These are phyloP conservation scores for Mycothermus thermophilus DNA, from an alignment of 495 filamentous ascomycete species.

Conservation along the genomic window DNA sequence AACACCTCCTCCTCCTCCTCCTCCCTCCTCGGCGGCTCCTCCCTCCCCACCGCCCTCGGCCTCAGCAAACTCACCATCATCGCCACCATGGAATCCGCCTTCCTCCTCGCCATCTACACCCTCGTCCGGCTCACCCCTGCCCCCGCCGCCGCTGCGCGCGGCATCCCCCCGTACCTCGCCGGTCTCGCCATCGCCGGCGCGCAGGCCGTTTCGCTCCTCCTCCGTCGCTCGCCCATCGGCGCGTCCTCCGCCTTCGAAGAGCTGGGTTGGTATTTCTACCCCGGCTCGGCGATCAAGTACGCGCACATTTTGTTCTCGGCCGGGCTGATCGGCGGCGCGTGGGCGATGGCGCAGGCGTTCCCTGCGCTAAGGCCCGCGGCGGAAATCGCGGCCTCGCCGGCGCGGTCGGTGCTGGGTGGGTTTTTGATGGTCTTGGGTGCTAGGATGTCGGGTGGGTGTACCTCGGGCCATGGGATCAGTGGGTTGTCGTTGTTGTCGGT, in stretches of 20 bases:
- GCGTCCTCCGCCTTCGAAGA: slow-evolving; percentile 41
- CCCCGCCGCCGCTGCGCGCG: slow-evolving; percentile 16
- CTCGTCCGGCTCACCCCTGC: slow-evolving; percentile 15
- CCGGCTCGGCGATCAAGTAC: too few species aligned
- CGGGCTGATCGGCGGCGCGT: slow-evolving; percentile 32
- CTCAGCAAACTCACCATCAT: slow-evolving; percentile 10
- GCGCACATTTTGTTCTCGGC: slow-evolving; percentile 29
- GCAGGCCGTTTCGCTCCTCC: slow-evolving; percentile 32
- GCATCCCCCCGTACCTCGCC: slow-evolving; percentile 26
- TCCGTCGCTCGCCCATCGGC: slow-evolving; percentile 32
- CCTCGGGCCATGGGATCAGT: slow-evolving; percentile 46
- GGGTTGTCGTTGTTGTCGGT: slow-evolving; percentile 37
- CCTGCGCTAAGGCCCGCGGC: slow-evolving; percentile 16
- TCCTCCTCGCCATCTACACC: slow-evolving; percentile 14
- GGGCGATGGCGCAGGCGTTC: slow-evolving; percentile 12
- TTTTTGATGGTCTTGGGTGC: slow-evolving; percentile 38
- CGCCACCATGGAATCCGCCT: slow-evolving; percentile 19
- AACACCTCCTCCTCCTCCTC: slow-evolving; percentile 21
- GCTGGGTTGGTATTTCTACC: slow-evolving; percentile 33
- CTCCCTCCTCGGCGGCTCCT: slow-evolving; percentile 17
- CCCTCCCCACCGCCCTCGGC: slow-evolving; percentile 14
- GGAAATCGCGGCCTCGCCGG: slow-evolving; percentile 14
- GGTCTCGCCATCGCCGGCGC: slow-evolving; percentile 37
- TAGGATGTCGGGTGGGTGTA: slow-evolving; percentile 43
- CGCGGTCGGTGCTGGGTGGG: slow-evolving; percentile 31